A percentile compares a stretch with the other conserved stretches of the same genome.
These are phyloP conservation scores for Xylaria bambusicola DNA, from an alignment of 495 filamentous ascomycete genomes.

Conservation along the genomic window DNA sequence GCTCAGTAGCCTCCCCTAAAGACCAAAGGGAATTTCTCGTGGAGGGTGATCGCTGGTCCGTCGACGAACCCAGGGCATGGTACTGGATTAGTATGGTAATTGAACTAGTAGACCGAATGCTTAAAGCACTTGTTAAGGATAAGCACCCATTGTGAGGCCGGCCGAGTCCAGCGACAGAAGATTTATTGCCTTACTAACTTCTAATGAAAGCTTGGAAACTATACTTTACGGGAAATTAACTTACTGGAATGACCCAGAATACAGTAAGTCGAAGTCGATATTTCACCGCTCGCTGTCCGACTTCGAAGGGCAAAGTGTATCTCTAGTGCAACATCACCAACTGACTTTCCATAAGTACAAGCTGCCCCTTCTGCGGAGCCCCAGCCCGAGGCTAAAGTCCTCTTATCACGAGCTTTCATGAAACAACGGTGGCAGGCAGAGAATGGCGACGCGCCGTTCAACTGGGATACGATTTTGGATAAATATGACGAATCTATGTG, in stretches of 20 bases:
- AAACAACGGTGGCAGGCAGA: neutral
- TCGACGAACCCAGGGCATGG: constrained; percentile 12
- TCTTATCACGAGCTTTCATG: neutral
- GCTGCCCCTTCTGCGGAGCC: neutral
- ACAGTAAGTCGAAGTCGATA: neutral
- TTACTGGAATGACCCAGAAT: neutral
- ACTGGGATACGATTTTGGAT: no score
- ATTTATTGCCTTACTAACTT: no score
- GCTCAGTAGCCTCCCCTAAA: neutral
- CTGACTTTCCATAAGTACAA: neutral
- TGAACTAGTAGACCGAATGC: constrained; percentile 14
- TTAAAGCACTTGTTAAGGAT: constrained; percentile 1
- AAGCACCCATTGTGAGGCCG: constrained; percentile 13
- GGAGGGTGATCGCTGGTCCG: no score
- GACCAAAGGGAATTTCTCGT: neutral
- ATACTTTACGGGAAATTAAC: neutral
- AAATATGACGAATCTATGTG: no score
- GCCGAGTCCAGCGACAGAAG: neutral
- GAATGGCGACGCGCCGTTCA: neutral
- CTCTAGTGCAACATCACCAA: neutral
- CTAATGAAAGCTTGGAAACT: constrained; percentile 8
- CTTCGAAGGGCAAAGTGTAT: no score
- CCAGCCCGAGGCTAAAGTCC: neutral
- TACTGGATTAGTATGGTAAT: neutral
- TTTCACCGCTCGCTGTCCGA: no score